These are phyloP conservation scores for Beta corolliflora DNA, from an alignment of 179 eudicot genomes.

Conservation along the genomic window DNA sequence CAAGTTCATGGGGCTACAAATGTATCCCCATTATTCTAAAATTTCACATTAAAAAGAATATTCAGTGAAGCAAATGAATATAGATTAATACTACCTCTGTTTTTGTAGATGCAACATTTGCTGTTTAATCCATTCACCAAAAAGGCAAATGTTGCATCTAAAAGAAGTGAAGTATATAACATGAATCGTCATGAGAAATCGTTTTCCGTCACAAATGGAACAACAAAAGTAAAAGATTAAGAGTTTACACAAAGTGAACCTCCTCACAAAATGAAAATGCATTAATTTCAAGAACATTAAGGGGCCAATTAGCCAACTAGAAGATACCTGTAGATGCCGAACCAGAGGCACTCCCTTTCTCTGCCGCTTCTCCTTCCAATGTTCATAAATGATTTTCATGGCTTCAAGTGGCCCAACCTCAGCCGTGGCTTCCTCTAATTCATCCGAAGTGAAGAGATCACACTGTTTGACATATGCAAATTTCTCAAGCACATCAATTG, in stretches of 20 bases:
- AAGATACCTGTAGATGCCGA: slow-evolving; percentile 82
- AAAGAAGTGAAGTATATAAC: too few species aligned
- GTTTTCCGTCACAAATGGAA: too few species aligned
- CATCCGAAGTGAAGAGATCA: slow-evolving; percentile 59
- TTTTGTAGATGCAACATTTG: too few species aligned
- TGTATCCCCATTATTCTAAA: too few species aligned
- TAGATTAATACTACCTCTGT: too few species aligned
- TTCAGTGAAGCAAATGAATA: too few species aligned
- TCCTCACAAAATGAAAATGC: not conserved
- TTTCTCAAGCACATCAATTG: slow-evolving; percentile 83
- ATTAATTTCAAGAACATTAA: slow-evolving; percentile 9
- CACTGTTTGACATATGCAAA: slow-evolving; percentile 62
- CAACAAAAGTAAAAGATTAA: too few species aligned
- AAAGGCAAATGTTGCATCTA: too few species aligned
- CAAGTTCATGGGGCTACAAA: too few species aligned
- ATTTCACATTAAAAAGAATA: too few species aligned
- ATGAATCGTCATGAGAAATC: too few species aligned
- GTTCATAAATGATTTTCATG: slow-evolving; percentile 50
- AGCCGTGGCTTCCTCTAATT: slow-evolving; percentile 57
- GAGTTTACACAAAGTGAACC: not conserved
- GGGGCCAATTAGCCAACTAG: not conserved
- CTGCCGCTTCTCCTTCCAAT: slow-evolving; percentile 78
- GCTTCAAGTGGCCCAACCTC: slow-evolving; percentile 57
- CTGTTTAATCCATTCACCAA: too few species aligned
- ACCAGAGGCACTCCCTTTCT: slow-evolving; percentile 80